Evolutionary conservation across 371 early-diverging fungal genomes (phyloP).

Genomic region (Mortierella sp.): DNA sequence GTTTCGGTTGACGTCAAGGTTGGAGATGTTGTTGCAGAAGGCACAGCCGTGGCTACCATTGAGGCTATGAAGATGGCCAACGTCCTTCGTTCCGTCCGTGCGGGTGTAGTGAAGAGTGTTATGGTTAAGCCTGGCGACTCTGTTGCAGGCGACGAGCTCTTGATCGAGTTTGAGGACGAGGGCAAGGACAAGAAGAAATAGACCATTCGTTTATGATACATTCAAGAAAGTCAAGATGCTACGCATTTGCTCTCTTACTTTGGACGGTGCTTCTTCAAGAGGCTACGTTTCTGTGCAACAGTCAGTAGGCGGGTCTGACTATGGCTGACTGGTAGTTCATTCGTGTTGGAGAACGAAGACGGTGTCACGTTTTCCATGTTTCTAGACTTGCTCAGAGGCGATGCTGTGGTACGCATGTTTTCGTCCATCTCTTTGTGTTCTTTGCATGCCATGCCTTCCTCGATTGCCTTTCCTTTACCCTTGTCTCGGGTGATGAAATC

Average conservation of each 20-base stretch:
- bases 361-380: too few relatives aligned
- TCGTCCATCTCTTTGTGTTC: constrained; percentile 10
- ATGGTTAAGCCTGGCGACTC: constrained; percentile 76
- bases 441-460: not conserved
- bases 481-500: not conserved
- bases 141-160: constrained; percentile 89
- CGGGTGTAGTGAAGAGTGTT: constrained; percentile 85
- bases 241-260: too few relatives aligned
- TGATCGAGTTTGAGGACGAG: constrained; percentile 81
- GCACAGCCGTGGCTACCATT: constrained; percentile 87
- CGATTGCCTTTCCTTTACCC: not conserved
- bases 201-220: constrained; percentile 3
- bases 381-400: not conserved
- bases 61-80: constrained; percentile 99
- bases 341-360: too few relatives aligned
- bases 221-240: too few relatives aligned
- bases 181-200: constrained; percentile 36
- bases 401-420: not conserved
- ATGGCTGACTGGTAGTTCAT: not conserved
- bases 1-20: constrained; percentile 84
- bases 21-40: constrained; percentile 88
- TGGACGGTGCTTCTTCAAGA: constrained; percentile 19
- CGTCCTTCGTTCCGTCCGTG: constrained; percentile 82
- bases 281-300: constrained; percentile 22
- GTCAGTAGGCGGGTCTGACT: not conserved